Evolutionary conservation across 2,329 filamentous ascomycete species (phyloP).

Genomic region (Anthostomella pinea): DNA sequence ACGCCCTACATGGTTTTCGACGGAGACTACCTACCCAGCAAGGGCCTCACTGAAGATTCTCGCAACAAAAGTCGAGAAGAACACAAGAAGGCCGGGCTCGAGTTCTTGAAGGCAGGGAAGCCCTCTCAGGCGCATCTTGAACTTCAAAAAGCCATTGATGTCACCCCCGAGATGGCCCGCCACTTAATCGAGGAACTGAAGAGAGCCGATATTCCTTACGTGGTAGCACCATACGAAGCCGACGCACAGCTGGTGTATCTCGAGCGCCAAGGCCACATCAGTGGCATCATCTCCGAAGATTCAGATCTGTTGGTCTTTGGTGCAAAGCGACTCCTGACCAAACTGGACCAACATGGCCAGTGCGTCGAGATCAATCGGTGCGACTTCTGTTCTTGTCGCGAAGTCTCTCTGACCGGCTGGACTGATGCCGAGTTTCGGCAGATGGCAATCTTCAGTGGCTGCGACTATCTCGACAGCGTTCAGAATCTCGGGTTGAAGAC

Average conservation of each 20-base stretch:
- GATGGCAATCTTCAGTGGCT: conserved; percentile 96
- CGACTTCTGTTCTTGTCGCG: conserved; percentile 84
- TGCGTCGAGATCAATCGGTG: conserved; percentile 88
- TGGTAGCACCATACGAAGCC: conserved; percentile 96
- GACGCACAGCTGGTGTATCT: conserved; percentile 96
- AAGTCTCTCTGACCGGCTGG: conserved; percentile 88
- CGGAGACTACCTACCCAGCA: conserved; percentile 91
- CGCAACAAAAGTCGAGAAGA: conserved; percentile 74
- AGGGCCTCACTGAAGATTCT: conserved; percentile 79
- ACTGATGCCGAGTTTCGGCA: conserved; percentile 84
- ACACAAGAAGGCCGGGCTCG: conserved; percentile 71
- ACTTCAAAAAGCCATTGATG: conserved; percentile 91
- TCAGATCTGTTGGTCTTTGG: conserved; percentile 96
- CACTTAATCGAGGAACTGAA: conserved; percentile 90
- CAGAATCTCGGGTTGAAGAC: conserved; percentile 88
- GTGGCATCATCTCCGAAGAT: conserved; percentile 91
- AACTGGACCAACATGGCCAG: conserved; percentile 89
- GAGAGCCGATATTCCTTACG: conserved; percentile 72
- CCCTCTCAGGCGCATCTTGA: conserved; percentile 76
- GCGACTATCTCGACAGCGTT: conserved; percentile 89
- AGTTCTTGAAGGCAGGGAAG: conserved; percentile 79
- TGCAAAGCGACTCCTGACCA: conserved; percentile 84
- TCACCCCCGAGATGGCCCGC: conserved; percentile 94
- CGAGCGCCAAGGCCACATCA: conserved; percentile 77
- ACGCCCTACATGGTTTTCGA: conserved; percentile 97